Base-by-base conservation (phyloP, 768 basidiomycete genomes). In the Clitopilus hobsonii region DNA sequence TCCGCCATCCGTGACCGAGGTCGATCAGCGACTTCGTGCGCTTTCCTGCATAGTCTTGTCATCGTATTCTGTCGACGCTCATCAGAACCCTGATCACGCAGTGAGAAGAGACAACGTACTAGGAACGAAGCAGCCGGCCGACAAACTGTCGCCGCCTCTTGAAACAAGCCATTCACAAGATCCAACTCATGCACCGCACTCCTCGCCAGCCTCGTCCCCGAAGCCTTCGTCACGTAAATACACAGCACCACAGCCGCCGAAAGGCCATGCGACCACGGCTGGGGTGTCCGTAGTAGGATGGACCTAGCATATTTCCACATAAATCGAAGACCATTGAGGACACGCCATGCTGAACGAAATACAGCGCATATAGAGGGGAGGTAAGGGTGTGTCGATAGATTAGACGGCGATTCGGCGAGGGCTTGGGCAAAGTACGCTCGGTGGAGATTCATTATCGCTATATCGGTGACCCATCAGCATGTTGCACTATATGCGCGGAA, bases 291-390 rank as follows among this genome's bases (percentile, higher is more conserved):
- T 6, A 72, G 64, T 3, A 82, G 61, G 5, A 81, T 57, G 1
- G 73, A 66, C 1, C 81, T 76, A 4, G 72, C 67, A 18, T 61
- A 56, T 14, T 65, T 63, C 68, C 77, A 80, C 1, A 74, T 67
- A n/a, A 74, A 65, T 16, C 70, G 69, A 51, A 86, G 69, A 0
- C 74, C 74, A 47, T 79, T 73, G 36, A 84, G 80, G 26, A 88
- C 61, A 14, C 87, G 72, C 82, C 85, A 89, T 3, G 86, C 83
- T 1, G 85, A 86, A 1, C 86, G 84, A 67, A 87, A 89, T 13
- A 82, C 80, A 0, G 89, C 84, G 66, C 86, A 77, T 5, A 89
- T 84, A 1, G 89, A 91, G 0, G 84, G 82, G 0, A 82, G 76
- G 64, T 83, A 89, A 60, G 73, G 77, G 61, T 89, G 86, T 54